phyloP scores from a whole-genome alignment of 305 asterid species.

The Rubia tinctorum region DNA sequence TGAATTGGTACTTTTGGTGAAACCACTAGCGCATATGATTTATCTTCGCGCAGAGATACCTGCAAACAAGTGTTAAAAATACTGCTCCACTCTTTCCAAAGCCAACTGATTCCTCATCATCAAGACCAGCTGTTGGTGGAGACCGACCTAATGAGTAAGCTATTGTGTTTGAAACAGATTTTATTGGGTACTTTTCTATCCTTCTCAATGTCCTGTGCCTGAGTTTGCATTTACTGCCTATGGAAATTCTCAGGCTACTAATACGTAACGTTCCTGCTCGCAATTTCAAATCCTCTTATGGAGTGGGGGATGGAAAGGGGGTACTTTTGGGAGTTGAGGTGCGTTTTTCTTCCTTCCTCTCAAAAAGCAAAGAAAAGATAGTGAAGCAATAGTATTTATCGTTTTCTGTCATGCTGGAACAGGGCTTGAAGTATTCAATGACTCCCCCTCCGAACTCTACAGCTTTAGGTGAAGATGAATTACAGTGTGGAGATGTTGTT shows the following conservation, averaged over 20 bases:
- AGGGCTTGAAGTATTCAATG: slow-evolving; percentile 21
- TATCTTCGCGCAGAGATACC: slow-evolving; percentile 2
- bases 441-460: slow-evolving; percentile 13
- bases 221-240: not conserved
- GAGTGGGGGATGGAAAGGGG: slow-evolving; percentile 16
- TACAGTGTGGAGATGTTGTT: slow-evolving; percentile 17
- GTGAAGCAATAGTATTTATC: not conserved
- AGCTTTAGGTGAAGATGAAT: slow-evolving; percentile 19
- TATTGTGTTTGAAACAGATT: not conserved
- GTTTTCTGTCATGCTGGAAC: slow-evolving; percentile 19
- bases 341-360: slow-evolving; percentile 10
- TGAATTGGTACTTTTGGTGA: not conserved
- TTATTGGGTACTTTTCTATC: not conserved
- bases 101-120: slow-evolving; percentile 12
- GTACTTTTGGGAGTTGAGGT: slow-evolving; percentile 19
- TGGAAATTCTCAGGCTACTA: slow-evolving; percentile 21
- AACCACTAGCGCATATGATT: not conserved
- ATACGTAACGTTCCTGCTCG: slow-evolving; percentile 11
- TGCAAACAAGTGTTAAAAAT: slow-evolving; percentile 13
- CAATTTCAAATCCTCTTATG: slow-evolving; percentile 6
- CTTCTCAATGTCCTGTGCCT: not conserved
- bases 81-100: slow-evolving; percentile 9
- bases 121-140: slow-evolving; percentile 15
- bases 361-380: not conserved
- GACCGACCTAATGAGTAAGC: slow-evolving; percentile 18